Percentiles rank a stretch among this genome's conserved stretches.
These are phyloP conservation scores for Anastatica hierochuntica DNA, from an alignment of 345 rosid species.

Conservation along the genomic window DNA sequence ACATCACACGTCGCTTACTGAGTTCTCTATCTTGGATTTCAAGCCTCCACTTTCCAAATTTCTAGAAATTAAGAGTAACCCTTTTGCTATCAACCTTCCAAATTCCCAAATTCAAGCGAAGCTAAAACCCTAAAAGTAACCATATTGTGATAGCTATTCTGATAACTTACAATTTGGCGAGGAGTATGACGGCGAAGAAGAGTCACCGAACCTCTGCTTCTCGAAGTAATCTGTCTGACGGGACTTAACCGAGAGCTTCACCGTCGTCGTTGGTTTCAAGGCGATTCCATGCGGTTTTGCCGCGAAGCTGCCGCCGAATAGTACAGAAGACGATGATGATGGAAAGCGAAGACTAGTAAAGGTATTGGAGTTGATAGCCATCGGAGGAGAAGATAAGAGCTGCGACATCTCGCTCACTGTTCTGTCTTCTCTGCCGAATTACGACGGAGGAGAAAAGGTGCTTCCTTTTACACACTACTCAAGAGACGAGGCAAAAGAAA, in stretches of 20 bases:
- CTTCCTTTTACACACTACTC: too few species aligned
- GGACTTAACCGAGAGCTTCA: constrained; percentile 36
- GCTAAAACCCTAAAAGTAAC: constrained; percentile 16
- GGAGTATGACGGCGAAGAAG: constrained; percentile 24
- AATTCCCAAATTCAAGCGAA: neutral
- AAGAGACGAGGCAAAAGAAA: too few species aligned
- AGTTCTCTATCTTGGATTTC: too few species aligned
- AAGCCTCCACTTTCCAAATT: neutral
- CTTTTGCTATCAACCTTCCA: neutral
- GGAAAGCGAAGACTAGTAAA: constrained; percentile 19
- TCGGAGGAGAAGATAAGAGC: constrained; percentile 22
- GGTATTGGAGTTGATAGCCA: constrained; percentile 23
- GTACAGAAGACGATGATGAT: constrained; percentile 18
- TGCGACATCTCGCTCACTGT: constrained; percentile 17
- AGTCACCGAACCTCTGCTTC: constrained; percentile 31
- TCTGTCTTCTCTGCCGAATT: neutral
- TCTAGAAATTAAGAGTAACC: neutral
- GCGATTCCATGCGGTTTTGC: constrained; percentile 22
- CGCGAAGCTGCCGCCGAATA: constrained; percentile 1
- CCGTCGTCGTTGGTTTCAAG: constrained; percentile 18
- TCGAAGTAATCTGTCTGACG: constrained; percentile 57
- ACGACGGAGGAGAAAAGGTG: neutral
- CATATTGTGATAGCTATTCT: neutral
- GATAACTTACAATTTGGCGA: constrained; percentile 24
- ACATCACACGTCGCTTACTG: neutral